These are phyloP conservation scores for Rhinocladiella mackenziei DNA, from an alignment of 2,329 filamentous ascomycete species.

Conservation along the genomic window DNA sequence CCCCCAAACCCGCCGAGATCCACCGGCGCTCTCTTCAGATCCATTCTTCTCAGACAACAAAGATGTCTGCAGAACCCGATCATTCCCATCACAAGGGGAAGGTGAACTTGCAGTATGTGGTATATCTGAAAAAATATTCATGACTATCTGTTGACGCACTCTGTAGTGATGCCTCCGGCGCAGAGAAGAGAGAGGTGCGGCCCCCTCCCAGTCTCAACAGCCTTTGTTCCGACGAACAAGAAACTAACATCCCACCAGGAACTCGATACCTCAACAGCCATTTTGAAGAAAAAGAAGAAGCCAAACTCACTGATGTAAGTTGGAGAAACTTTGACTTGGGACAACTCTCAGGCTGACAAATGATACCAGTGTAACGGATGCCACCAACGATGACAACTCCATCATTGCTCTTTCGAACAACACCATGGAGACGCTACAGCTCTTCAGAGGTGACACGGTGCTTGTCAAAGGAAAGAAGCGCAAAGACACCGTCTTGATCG, in stretches of 20 bases:
- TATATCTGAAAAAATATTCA: conserved; percentile 10
- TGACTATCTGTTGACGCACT: conserved; percentile 21
- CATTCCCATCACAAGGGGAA: conserved; percentile 68
- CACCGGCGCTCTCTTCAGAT: conserved; percentile 2
- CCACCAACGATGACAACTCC: conserved; percentile 98
- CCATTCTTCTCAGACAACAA: conserved; percentile 39
- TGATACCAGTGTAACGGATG: conserved; percentile 79
- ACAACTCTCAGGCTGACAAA: conserved; percentile 23
- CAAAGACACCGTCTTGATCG: conserved; percentile 97
- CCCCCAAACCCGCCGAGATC: neutral
- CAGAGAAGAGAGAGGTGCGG: conserved; percentile 77
- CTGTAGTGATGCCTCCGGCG: conserved; percentile 78
- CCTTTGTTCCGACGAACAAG: conserved; percentile 28
- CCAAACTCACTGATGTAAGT: conserved; percentile 94
- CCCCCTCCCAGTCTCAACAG: conserved; percentile 14
- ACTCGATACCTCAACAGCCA: conserved; percentile 90
- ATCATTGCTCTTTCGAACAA: conserved; percentile 97
- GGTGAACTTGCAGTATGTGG: conserved; percentile 72
- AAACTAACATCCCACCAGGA: conserved; percentile 51
- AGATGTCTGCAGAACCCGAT: conserved; percentile 67
- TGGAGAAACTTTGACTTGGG: conserved; percentile 1
- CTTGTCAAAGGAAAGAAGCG: conserved; percentile 99
- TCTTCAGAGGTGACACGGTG: conserved; percentile 98
- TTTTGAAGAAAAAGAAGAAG: conserved; percentile 99
- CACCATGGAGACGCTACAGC: conserved; percentile 96